Evolutionary conservation across 345 rosid genomes (phyloP).

Genomic region (Raphanus sativus): DNA sequence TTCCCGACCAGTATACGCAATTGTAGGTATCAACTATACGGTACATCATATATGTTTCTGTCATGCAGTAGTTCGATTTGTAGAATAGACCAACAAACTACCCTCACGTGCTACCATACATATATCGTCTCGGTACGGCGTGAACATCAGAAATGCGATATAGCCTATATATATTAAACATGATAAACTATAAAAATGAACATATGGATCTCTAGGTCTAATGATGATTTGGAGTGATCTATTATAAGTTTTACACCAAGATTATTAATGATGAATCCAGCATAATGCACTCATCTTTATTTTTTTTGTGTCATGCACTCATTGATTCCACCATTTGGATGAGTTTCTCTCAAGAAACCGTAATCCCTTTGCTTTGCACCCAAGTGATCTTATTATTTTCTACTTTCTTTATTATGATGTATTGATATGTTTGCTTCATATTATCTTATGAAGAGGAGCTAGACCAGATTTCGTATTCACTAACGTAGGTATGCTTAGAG

Average conservation of each 20-base stretch:
- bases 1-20: background rate
- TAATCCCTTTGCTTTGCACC: conserved; percentile 38
- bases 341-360: conserved; percentile 41
- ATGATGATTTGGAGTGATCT: conserved; percentile 15
- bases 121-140: conserved; percentile 6
- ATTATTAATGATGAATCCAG: conserved; percentile 28
- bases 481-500: background rate
- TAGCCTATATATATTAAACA: background rate
- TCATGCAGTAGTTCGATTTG: conserved; percentile 26
- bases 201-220: conserved; percentile 7
- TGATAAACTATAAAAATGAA: background rate
- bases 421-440: background rate
- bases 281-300: conserved; percentile 33
- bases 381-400: conserved; percentile 16
- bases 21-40: background rate
- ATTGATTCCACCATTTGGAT: conserved; percentile 38
- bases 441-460: background rate
- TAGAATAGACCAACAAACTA: conserved; percentile 28
- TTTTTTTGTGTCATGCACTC: conserved; percentile 27
- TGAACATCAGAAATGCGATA: conserved; percentile 6
- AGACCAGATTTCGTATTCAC: background rate
- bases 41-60: conserved; percentile 1
- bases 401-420: background rate
- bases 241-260: conserved; percentile 26
- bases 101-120: conserved; percentile 23